These are phyloP conservation scores for Hypericum perforatum DNA, from an alignment of 345 rosid genomes.

Conservation along the genomic window DNA sequence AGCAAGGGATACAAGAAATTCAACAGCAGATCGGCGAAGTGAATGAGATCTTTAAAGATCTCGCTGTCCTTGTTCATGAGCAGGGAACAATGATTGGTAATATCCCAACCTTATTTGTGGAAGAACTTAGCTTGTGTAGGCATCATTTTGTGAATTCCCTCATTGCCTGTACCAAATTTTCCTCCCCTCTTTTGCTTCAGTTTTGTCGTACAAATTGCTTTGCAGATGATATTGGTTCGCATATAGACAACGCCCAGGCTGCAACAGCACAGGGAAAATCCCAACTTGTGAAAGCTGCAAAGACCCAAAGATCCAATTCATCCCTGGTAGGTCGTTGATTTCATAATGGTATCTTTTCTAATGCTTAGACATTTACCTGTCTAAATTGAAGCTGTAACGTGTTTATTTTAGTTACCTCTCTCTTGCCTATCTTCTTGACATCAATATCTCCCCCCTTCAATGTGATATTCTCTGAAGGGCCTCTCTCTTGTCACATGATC, in stretches of 20 bases:
- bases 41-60: slow-evolving; percentile 85
- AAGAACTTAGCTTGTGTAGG: background rate
- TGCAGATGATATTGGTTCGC: slow-evolving; percentile 78
- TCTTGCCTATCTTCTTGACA: too few relatives aligned
- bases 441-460: too few relatives aligned
- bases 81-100: slow-evolving; percentile 87
- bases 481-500: too few relatives aligned
- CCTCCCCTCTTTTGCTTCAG: background rate
- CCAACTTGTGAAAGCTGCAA: slow-evolving; percentile 75
- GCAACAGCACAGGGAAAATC: slow-evolving; percentile 70
- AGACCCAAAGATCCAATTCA: slow-evolving; percentile 78
- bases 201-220: background rate
- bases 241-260: slow-evolving; percentile 57
- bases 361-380: too few relatives aligned
- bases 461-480: too few relatives aligned
- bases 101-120: slow-evolving; percentile 9
- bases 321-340: slow-evolving; percentile 50
- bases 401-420: too few relatives aligned
- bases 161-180: too few relatives aligned
- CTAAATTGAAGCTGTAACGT: too few relatives aligned
- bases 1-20: slow-evolving; percentile 86
- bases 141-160: too few relatives aligned
- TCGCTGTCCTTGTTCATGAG: slow-evolving; percentile 86
- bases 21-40: slow-evolving; percentile 97
- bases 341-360: background rate